Percentiles rank a stretch among this genome's conserved stretches.
phyloP scores from a whole-genome alignment of 2,329 filamentous ascomycete genomes.

The Aureobasidium subglaciale region DNA sequence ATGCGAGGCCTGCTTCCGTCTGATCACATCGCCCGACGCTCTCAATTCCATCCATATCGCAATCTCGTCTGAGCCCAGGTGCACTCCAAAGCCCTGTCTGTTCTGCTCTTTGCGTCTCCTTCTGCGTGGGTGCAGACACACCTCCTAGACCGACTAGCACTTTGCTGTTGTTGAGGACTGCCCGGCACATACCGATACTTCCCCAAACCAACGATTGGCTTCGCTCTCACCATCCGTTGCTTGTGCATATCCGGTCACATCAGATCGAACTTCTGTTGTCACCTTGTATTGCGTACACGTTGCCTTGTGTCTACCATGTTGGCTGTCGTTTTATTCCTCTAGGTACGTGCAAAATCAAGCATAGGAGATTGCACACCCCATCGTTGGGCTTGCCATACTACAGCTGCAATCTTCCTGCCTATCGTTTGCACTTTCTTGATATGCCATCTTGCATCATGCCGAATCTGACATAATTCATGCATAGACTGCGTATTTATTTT shows the following conservation, averaged over 20 bases:
- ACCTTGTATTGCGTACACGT: neutral
- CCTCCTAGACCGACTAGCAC: too few species aligned
- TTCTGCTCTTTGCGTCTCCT: neutral
- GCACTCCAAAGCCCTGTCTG: too few species aligned
- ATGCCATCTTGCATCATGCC: neutral
- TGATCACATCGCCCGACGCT: too few species aligned
- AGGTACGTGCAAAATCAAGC: conserved; percentile 9
- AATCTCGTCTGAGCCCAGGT: too few species aligned
- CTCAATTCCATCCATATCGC: too few species aligned
- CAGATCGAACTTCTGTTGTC: neutral
- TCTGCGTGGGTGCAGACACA: too few species aligned
- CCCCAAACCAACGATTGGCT: conserved; percentile 3
- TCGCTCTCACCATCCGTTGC: neutral
- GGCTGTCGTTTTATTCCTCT: neutral
- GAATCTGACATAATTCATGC: too few species aligned
- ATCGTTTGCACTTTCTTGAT: neutral
- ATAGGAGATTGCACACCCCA: neutral
- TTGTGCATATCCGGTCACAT: neutral
- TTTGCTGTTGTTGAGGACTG: neutral
- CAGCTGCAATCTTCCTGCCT: neutral
- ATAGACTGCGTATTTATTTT: neutral
- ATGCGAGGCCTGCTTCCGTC: too few species aligned
- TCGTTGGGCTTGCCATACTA: neutral
- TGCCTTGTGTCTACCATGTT: neutral
- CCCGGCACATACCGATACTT: neutral